Conservation (phyloP, 371 early-diverging fungal genomes). For the Rozella allomycis region DNA sequence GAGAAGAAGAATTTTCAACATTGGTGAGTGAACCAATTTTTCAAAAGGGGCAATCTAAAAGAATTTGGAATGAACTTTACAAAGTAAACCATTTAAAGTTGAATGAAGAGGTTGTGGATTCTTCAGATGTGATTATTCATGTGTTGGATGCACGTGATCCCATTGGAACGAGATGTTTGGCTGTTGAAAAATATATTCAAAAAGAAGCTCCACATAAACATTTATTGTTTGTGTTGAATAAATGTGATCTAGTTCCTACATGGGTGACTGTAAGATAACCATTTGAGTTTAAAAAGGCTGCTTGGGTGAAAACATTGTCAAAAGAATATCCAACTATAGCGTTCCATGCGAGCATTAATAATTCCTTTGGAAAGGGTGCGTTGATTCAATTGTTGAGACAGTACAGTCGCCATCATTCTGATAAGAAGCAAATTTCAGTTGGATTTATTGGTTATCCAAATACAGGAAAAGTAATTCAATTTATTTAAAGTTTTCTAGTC, state of each 20-base stretch:
- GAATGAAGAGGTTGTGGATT: slow-evolving; percentile 59
- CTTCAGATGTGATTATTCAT: slow-evolving; percentile 93
- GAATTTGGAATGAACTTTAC: slow-evolving; percentile 98
- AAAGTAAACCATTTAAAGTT: slow-evolving; percentile 28
- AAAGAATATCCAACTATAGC: slow-evolving; percentile 88
- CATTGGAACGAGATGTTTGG: slow-evolving; percentile 79
- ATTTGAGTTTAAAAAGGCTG: slow-evolving; percentile 23
- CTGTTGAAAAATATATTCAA: slow-evolving; percentile 74
- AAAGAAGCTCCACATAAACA: slow-evolving; percentile 94
- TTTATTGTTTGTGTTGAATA: slow-evolving; percentile 95
- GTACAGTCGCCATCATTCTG: slow-evolving; percentile 78
- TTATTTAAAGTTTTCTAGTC: slow-evolving; percentile 25
- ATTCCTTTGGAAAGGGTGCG: slow-evolving; percentile 95
- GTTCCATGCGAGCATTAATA: slow-evolving; percentile 90
- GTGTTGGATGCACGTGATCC: slow-evolving; percentile 98
- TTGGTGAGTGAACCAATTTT: slow-evolving; percentile 64
- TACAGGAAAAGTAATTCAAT: slow-evolving; percentile 22
- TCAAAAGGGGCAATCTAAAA: slow-evolving; percentile 84
- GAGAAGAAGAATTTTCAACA: slow-evolving; percentile 3
- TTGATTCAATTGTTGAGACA: slow-evolving; percentile 93
- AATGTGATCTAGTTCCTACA: slow-evolving; percentile 97
- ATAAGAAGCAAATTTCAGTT: slow-evolving; percentile 91
- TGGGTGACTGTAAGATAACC: slow-evolving; percentile 91
- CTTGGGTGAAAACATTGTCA: slow-evolving; percentile 82
- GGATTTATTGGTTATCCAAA: slow-evolving; percentile 96